Evolutionary conservation across 73 alveolate species (phyloP).

Genomic region (Uronychia binucleata): DNA sequence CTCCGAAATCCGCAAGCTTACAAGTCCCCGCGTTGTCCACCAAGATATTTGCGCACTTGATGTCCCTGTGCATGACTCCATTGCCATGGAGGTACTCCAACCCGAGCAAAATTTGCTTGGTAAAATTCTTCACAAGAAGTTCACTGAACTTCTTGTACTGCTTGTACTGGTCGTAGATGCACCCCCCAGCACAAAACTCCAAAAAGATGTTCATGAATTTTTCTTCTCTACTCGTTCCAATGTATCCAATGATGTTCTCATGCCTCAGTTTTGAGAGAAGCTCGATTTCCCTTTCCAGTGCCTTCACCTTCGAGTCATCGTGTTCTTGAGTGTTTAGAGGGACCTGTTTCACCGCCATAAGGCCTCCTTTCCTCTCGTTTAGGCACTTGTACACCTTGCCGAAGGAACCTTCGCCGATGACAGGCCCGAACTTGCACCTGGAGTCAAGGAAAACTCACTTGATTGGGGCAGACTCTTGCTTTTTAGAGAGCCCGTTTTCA

Average conservation of each 20-base stretch:
- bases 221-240: slow-evolving; percentile 65
- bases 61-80: slow-evolving; percentile 88
- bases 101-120: slow-evolving; percentile 87
- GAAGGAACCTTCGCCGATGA: slow-evolving; percentile 40
- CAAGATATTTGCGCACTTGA: slow-evolving; percentile 88
- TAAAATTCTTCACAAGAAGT: slow-evolving; percentile 63
- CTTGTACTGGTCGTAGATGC: slow-evolving; percentile 63
- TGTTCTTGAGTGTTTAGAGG: neutral
- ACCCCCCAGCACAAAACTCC: slow-evolving; percentile 87
- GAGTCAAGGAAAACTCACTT: no score
- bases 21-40: slow-evolving; percentile 72
- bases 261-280: slow-evolving; percentile 60
- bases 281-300: slow-evolving; percentile 31
- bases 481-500: slow-evolving; percentile 8
- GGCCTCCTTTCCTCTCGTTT: slow-evolving; percentile 23
- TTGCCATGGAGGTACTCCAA: slow-evolving; percentile 86
- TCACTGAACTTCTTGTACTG: slow-evolving; percentile 69
- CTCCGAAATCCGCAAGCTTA: slow-evolving; percentile 89
- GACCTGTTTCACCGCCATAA: slow-evolving; percentile 44
- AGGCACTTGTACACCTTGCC: slow-evolving; percentile 33
- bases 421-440: slow-evolving; percentile 12
- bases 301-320: slow-evolving; percentile 13
- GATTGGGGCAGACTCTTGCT: neutral
- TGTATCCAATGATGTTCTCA: slow-evolving; percentile 74
- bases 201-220: slow-evolving; percentile 75